A percentile compares a stretch with the other conserved stretches of the same genome.
phyloP scores from a whole-genome alignment of 1,284 basidiomycete genomes.

The Ceratobasidium sp. region DNA sequence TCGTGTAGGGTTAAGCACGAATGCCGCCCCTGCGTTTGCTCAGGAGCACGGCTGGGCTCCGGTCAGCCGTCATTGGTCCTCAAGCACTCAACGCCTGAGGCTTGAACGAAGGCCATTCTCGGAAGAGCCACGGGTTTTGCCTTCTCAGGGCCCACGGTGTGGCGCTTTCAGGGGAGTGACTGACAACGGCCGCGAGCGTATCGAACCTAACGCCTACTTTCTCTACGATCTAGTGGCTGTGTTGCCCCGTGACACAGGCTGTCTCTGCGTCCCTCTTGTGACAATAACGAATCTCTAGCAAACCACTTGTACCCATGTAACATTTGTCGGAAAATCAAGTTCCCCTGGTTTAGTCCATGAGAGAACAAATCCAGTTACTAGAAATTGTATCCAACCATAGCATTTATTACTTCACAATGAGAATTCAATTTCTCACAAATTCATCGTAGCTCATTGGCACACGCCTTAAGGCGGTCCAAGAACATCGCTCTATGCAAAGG shows the following conservation, averaged over 20 bases:
- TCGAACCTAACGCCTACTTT: constrained; percentile 44
- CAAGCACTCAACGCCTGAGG: constrained; percentile 28
- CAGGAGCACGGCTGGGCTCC: constrained; percentile 33
- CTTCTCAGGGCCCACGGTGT: constrained; percentile 35
- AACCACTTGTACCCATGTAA: too few species aligned
- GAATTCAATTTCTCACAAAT: too few species aligned
- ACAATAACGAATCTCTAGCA: not conserved
- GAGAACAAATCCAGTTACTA: too few species aligned
- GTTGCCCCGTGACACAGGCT: constrained; percentile 26
- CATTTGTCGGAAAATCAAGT: not conserved
- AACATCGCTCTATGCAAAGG: too few species aligned
- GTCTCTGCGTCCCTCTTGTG: constrained; percentile 14
- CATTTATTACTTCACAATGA: too few species aligned
- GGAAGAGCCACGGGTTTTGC: constrained; percentile 42
- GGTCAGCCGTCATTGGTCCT: constrained; percentile 46
- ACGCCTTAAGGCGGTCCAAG: too few species aligned
- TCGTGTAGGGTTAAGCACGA: constrained; percentile 16
- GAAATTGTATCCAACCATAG: too few species aligned
- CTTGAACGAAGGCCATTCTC: constrained; percentile 26
- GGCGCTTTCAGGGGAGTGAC: constrained; percentile 31
- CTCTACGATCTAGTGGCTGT: constrained; percentile 36
- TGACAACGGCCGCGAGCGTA: constrained; percentile 42
- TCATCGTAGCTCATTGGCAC: too few species aligned
- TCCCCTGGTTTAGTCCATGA: not conserved
- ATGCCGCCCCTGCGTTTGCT: constrained; percentile 35